A percentile compares a stretch with the other conserved stretches of the same genome.
Evolutionary conservation across 2,329 filamentous ascomycete genomes (phyloP).

Genomic region (Botryotinia globosa): DNA sequence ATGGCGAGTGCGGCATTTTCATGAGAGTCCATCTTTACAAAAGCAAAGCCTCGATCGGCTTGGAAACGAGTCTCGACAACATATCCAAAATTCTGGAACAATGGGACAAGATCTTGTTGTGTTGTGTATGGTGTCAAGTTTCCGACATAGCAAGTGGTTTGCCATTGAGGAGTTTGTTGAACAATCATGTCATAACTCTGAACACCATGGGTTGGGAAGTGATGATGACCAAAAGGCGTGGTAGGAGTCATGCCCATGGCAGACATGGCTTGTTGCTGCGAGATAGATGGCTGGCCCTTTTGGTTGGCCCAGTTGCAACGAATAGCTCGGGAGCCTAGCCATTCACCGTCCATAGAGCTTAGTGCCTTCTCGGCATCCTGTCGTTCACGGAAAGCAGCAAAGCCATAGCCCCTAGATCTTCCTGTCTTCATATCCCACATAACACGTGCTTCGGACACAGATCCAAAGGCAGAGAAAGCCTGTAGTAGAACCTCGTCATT

Average conservation of each 20-base stretch:
- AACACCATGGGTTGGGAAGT: constrained; percentile 94
- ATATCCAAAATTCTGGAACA: constrained; percentile 98
- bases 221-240: constrained; percentile 92
- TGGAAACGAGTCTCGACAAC: constrained; percentile 98
- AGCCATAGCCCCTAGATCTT: constrained; percentile 93
- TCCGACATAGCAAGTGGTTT: constrained; percentile 97
- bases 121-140: constrained; percentile 98
- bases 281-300: constrained; percentile 98
- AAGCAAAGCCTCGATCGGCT: constrained; percentile 94
- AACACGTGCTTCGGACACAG: constrained; percentile 93
- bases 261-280: constrained; percentile 94
- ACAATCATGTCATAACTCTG: constrained; percentile 98
- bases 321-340: constrained; percentile 96
- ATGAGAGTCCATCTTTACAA: constrained; percentile 98
- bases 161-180: constrained; percentile 92
- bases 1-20: constrained; percentile 98
- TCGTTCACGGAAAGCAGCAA: constrained; percentile 94
- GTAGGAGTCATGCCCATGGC: constrained; percentile 98
- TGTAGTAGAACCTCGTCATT: constrained; percentile 93
- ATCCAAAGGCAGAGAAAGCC: constrained; percentile 93
- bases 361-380: constrained; percentile 92
- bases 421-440: constrained; percentile 99
- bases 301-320: constrained; percentile 99
- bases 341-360: constrained; percentile 98
- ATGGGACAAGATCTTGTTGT: constrained; percentile 91